Conservation (phyloP, 495 filamentous ascomycete species). For the Penicillium verhagenii region DNA sequence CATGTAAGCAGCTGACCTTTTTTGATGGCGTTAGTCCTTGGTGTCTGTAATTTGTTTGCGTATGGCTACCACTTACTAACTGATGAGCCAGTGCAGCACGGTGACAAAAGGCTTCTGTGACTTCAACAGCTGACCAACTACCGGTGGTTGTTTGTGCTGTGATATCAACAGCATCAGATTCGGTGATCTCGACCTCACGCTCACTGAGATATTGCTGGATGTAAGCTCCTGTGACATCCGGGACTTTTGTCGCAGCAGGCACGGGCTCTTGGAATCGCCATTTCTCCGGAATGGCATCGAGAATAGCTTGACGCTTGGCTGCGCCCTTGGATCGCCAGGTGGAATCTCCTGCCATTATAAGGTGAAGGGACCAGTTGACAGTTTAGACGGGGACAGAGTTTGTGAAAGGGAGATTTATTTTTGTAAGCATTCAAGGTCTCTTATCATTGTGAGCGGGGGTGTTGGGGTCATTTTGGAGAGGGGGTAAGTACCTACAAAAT, state of each 20-base stretch:
- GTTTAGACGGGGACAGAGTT: no score
- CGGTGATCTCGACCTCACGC: constrained; percentile 57
- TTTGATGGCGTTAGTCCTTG: not conserved
- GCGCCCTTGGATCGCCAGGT: constrained; percentile 47
- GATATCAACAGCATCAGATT: constrained; percentile 52
- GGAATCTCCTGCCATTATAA: not conserved
- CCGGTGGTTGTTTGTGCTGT: constrained; percentile 45
- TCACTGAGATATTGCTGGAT: constrained; percentile 55
- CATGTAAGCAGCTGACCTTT: constrained; percentile 59
- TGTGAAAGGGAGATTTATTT: not conserved
- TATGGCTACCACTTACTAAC: constrained; percentile 33
- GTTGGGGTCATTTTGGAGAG: constrained; percentile 22
- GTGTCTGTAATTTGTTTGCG: no score
- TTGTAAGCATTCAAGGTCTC: not conserved
- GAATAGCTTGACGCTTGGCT: constrained; percentile 53
- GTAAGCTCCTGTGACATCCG: constrained; percentile 61
- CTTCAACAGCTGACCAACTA: constrained; percentile 47
- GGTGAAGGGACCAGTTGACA: no score
- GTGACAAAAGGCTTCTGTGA: constrained; percentile 56
- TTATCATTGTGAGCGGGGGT: constrained; percentile 15
- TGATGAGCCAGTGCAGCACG: constrained; percentile 58
- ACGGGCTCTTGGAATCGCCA: constrained; percentile 52
- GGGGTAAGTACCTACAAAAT: not conserved
- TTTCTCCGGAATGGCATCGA: constrained; percentile 54
- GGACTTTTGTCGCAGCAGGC: constrained; percentile 49